Evolutionary conservation across 2,329 filamentous ascomycete species (phyloP), one percentile per base, ranked within the genome.

Genomic region (Aspergillus unguis): DNA sequence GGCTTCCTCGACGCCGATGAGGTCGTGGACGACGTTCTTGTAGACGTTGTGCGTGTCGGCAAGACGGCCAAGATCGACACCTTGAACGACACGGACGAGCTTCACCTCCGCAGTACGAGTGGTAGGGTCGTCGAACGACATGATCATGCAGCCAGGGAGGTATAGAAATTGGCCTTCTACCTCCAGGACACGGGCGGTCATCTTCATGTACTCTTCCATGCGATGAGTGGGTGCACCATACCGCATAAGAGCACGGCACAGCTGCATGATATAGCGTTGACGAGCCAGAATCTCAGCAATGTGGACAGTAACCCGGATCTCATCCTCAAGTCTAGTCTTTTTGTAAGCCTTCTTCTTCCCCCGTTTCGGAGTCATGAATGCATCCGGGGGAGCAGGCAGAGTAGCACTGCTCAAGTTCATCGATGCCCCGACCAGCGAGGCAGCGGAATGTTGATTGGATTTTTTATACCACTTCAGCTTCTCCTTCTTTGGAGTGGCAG

Each of bases 141-240:
- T 87, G 52, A 96, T 89, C 92, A 96, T 97, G 65, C 90, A 95
- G 0, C 90, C 90, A 0, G 92, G 92, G 28, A 96, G 84, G 68
- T 96, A 97, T 23, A 96, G 75, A 62, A 95, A 96, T 65, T 96
- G 90, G 8, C 87, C 88, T 57, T 96, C 88, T 27, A 96, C 92
- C 70, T 92, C 89, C 37, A 97, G 80, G 2, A 95, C 89, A 5
- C 89, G 82, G 1, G 92, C 87, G 5, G 89, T 91, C 88, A 92
- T 95, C 58, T 81, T 85, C 83, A 97, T 86, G 70, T 96, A 96
- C 68, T 96, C 77, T 72, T 97, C 92, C 27, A 97, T 77, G 26
- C 92, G 85, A 72, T 97, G 92, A 0, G 92, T 96, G 2, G 92
- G 92, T 0, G 92, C 92, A 25, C 92, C 92, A 58, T 90, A 96